phyloP scores from a whole-genome alignment of 805 yeast genomes.

The Ogataea corticis region DNA sequence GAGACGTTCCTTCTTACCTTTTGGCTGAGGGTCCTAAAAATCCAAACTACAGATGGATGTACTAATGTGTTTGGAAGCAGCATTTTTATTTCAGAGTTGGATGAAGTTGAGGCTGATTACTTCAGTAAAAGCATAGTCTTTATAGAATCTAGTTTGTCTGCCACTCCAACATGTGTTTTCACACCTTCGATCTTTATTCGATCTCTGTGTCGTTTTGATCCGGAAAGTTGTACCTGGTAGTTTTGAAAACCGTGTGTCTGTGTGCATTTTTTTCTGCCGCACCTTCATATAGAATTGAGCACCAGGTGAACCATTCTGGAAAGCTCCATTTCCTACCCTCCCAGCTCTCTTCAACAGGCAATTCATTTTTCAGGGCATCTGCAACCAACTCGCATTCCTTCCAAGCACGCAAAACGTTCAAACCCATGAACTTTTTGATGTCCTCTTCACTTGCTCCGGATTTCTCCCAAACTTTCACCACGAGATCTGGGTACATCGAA shows the following conservation, averaged over 20 bases:
- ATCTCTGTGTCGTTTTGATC: too few species aligned
- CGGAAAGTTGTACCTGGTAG: too few species aligned
- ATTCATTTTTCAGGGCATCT: slow-evolving; percentile 21
- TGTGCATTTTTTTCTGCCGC: neutral
- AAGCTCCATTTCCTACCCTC: slow-evolving; percentile 43
- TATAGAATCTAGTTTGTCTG: too few species aligned
- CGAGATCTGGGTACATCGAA: slow-evolving; percentile 52
- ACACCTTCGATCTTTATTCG: too few species aligned
- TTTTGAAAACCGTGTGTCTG: too few species aligned
- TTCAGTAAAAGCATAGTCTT: too few species aligned
- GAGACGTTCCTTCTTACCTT: slow-evolving; percentile 43
- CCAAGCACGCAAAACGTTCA: slow-evolving; percentile 50
- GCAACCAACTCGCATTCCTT: slow-evolving; percentile 39
- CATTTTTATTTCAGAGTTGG: too few species aligned
- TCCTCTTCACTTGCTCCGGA: slow-evolving; percentile 46
- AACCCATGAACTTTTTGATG: slow-evolving; percentile 44
- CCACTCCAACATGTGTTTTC: too few species aligned
- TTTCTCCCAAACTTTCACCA: slow-evolving; percentile 33
- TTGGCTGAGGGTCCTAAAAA: slow-evolving; percentile 45
- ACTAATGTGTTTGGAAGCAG: too few species aligned
- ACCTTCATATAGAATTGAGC: slow-evolving; percentile 7
- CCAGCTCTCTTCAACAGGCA: slow-evolving; percentile 42
- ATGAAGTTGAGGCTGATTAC: too few species aligned
- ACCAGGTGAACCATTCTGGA: slow-evolving; percentile 22
- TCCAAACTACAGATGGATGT: slow-evolving; percentile 50